These are phyloP conservation scores for Tilletia setariae DNA, from an alignment of 1,284 basidiomycete genomes.

Conservation along the genomic window DNA sequence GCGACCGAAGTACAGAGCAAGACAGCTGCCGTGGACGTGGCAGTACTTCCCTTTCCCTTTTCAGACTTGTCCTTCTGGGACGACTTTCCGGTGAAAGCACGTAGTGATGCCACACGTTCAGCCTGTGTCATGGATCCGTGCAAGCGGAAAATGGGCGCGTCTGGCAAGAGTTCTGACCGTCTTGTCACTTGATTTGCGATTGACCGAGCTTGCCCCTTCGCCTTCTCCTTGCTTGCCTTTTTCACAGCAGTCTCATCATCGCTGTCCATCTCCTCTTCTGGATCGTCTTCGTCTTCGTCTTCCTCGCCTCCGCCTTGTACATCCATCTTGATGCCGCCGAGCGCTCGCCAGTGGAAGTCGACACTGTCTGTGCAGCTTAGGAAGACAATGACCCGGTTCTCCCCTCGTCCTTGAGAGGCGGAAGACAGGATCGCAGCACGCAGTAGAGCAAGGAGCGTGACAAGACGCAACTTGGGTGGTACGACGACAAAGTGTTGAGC, in stretches of 20 bases:
- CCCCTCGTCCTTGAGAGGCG: conserved; percentile 28
- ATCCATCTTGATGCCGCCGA: conserved; percentile 75
- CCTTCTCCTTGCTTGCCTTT: conserved; percentile 10
- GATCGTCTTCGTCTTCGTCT: conserved; percentile 22
- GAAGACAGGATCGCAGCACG: conserved; percentile 65
- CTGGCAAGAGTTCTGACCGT: conserved; percentile 69
- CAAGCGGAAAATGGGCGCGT: conserved; percentile 79
- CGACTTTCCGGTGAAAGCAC: conserved; percentile 65
- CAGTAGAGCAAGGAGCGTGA: conserved; percentile 79
- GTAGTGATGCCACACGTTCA: conserved; percentile 76
- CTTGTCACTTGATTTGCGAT: conserved; percentile 50
- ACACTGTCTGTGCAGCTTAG: conserved; percentile 95
- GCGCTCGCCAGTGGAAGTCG: conserved; percentile 90
- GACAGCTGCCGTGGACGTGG: conserved; percentile 58
- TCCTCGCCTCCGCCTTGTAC: conserved; percentile 24
- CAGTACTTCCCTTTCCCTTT: background rate
- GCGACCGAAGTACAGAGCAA: conserved; percentile 95
- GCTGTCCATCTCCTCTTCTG: conserved; percentile 46
- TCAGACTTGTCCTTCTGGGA: conserved; percentile 17
- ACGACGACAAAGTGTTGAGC: conserved; percentile 89
- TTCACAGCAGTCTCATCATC: conserved; percentile 39
- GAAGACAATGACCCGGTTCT: conserved; percentile 77
- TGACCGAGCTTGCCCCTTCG: conserved; percentile 26
- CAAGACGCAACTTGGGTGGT: conserved; percentile 87
- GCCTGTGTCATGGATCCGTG: conserved; percentile 86